Evolutionary conservation across 352 stramenopile genomes (phyloP).

Genomic region (Pythium brassicae): DNA sequence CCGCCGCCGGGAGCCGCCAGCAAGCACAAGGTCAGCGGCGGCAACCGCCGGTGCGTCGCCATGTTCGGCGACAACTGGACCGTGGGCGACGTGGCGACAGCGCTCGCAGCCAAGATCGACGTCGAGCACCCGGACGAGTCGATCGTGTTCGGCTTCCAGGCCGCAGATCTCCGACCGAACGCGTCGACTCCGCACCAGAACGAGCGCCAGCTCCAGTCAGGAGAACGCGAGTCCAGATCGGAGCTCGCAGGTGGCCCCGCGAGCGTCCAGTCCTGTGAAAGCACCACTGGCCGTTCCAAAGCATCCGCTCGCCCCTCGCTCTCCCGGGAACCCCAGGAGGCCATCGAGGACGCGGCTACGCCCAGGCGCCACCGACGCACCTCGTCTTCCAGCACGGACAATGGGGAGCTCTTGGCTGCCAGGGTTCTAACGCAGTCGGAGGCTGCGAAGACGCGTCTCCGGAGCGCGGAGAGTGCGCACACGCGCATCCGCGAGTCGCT

Average conservation of each 20-base stretch:
- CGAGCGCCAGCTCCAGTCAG: background rate
- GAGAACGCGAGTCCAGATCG: no score
- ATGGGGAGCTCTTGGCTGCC: background rate
- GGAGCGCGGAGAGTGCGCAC: background rate
- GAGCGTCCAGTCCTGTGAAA: no score
- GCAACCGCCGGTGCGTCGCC: background rate
- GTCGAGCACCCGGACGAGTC: slow-evolving; percentile 1
- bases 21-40: background rate
- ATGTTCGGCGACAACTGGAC: slow-evolving; percentile 5
- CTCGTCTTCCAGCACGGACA: background rate
- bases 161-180: no score
- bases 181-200: background rate
- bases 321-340: background rate
- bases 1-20: background rate
- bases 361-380: background rate
- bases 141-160: slow-evolving; percentile 8
- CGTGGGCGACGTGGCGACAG: background rate
- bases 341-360: background rate
- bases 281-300: background rate
- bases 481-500: background rate
- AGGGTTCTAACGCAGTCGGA: slow-evolving; percentile 2
- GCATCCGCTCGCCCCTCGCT: background rate
- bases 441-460: background rate
- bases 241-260: no score
- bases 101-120: slow-evolving; percentile 4